phyloP scores from a whole-genome alignment of 2,329 filamentous ascomycete species.

The Cytospora chrysosperma region DNA sequence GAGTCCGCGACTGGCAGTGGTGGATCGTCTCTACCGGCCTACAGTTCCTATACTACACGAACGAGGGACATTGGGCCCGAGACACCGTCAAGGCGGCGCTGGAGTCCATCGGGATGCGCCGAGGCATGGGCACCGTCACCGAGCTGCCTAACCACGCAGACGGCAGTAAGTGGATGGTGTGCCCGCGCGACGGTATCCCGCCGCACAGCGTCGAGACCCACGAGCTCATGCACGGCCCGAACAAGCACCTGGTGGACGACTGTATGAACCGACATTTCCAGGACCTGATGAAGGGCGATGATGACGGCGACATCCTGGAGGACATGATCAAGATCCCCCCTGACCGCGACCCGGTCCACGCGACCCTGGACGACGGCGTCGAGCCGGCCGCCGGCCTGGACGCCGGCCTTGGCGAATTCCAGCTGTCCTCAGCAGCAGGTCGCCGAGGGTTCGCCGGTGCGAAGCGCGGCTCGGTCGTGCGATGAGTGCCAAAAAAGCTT shows the following conservation, averaged over 20 bases:
- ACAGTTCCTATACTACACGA: not conserved
- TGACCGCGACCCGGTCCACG: no score
- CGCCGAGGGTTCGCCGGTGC: not conserved
- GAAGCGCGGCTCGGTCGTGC: no score
- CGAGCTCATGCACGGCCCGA: no score
- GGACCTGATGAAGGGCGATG: no score
- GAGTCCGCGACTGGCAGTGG: not conserved
- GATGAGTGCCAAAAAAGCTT: not conserved
- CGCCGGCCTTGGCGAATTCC: not conserved
- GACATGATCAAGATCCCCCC: no score
- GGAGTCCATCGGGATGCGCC: not conserved
- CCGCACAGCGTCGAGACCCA: not conserved
- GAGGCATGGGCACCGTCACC: not conserved
- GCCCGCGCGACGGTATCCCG: not conserved
- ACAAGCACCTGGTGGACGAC: no score
- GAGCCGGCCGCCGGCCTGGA: no score
- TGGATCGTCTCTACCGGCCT: not conserved
- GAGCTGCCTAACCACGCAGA: not conserved
- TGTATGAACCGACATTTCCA: no score
- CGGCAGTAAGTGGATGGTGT: not conserved
- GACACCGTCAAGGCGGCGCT: not conserved
- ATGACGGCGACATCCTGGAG: no score
- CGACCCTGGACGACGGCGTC: no score
- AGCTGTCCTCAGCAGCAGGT: not conserved
- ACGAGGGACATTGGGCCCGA: not conserved